Conservation (phyloP, 2,329 filamentous ascomycete genomes). For the Penicillium decumbens region DNA sequence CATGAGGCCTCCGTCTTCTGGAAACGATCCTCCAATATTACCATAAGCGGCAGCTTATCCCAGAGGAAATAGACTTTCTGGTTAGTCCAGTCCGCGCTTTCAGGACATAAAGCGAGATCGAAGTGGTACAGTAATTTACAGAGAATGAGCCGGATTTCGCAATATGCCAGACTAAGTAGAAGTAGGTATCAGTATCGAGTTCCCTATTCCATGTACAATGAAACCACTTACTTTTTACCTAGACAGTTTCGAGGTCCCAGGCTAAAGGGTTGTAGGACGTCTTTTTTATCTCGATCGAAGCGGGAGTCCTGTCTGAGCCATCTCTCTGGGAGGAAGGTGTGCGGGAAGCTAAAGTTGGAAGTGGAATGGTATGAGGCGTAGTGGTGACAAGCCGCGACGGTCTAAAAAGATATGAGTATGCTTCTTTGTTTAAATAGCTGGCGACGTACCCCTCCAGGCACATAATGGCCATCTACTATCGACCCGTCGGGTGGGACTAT, state of each 20-base stretch:
- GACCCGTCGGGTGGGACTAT: conserved; percentile 30
- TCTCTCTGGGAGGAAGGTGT: conserved; percentile 32
- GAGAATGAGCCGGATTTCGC: conserved; percentile 25
- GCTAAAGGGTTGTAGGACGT: conserved; percentile 33
- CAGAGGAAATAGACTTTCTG: conserved; percentile 26
- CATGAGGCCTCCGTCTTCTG: background rate
- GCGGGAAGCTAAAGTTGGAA: conserved; percentile 22
- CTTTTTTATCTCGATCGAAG: conserved; percentile 21
- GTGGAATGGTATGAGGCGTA: conserved; percentile 25
- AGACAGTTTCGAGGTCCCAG: conserved; percentile 36
- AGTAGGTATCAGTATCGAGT: background rate
- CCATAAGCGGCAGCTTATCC: conserved; percentile 25
- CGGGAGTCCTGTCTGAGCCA: conserved; percentile 25
- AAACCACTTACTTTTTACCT: conserved; percentile 26
- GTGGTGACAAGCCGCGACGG: conserved; percentile 19
- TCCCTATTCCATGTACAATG: too few relatives aligned
- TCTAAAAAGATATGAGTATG: conserved; percentile 7
- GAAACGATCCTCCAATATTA: conserved; percentile 12
- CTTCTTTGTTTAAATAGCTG: background rate
- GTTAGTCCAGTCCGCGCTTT: conserved; percentile 18
- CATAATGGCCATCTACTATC: conserved; percentile 30
- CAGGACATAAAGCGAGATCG: conserved; percentile 15
- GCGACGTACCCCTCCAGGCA: conserved; percentile 28
- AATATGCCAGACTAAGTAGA: conserved; percentile 21
- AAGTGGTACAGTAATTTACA: conserved; percentile 27